These are phyloP conservation scores for Pythium aristosporum DNA, from an alignment of 352 stramenopile genomes.

Conservation along the genomic window DNA sequence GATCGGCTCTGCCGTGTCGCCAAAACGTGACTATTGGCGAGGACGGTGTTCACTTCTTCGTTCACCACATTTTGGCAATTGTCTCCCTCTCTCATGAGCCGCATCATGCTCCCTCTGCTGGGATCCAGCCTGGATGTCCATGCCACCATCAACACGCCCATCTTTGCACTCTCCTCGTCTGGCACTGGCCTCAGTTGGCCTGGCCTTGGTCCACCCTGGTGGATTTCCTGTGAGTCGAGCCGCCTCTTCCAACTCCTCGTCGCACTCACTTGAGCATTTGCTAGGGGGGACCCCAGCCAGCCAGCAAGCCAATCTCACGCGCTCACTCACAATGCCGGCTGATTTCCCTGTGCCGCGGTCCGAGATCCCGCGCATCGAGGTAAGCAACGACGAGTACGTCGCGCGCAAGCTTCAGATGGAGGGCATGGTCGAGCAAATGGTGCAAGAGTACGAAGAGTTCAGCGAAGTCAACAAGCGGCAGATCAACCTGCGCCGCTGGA, in stretches of 20 bases:
- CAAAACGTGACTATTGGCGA: no score
- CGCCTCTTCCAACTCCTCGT: neutral
- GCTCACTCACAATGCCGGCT: conserved; percentile 19
- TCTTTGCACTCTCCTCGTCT: neutral
- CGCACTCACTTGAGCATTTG: conserved; percentile 19
- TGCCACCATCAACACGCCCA: neutral
- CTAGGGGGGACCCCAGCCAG: neutral
- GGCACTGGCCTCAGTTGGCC: neutral
- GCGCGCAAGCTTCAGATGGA: conserved; percentile 25
- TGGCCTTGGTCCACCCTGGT: no score
- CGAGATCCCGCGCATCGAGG: conserved; percentile 31
- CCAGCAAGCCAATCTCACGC: neutral
- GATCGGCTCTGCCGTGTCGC: no score
- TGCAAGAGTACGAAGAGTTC: conserved; percentile 32
- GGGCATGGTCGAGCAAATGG: conserved; percentile 34
- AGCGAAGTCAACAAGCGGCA: conserved; percentile 27
- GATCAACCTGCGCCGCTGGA: conserved; percentile 28
- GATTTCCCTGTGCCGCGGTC: conserved; percentile 36
- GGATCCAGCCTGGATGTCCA: neutral
- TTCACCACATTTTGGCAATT: no score
- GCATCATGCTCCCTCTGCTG: no score
- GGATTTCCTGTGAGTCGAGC: neutral
- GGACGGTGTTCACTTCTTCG: no score
- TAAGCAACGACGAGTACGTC: conserved; percentile 22
- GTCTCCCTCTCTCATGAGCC: no score